These are phyloP conservation scores for Didymella glomerata DNA, from an alignment of 2,329 filamentous ascomycete genomes.

Conservation along the genomic window DNA sequence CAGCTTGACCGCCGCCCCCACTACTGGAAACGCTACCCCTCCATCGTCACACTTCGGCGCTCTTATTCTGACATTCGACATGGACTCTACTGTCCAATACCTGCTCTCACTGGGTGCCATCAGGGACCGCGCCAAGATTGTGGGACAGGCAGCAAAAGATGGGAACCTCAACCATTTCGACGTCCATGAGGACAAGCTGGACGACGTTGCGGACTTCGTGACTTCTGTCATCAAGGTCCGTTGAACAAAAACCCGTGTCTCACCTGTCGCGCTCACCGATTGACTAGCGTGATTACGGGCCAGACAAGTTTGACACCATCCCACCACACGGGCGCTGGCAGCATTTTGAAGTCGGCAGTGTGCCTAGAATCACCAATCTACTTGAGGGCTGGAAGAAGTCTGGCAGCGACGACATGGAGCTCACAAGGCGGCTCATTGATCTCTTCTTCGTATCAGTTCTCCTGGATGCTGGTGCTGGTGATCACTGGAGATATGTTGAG, in stretches of 20 bases:
- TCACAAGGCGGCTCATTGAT: constrained; percentile 76
- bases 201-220: constrained; percentile 81
- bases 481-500: constrained; percentile 87
- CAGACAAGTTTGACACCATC: constrained; percentile 58
- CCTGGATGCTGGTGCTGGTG: constrained; percentile 86
- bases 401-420: constrained; percentile 71
- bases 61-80: constrained; percentile 9
- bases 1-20: constrained; percentile 11
- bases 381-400: constrained; percentile 67
- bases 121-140: constrained; percentile 39
- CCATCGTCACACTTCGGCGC: background rate
- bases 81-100: constrained; percentile 38
- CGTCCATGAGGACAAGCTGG: constrained; percentile 81
- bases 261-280: constrained; percentile 3
- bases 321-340: constrained; percentile 82
- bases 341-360: constrained; percentile 79
- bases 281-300: constrained; percentile 70
- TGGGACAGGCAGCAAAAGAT: constrained; percentile 36
- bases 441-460: constrained; percentile 82
- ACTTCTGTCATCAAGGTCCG: constrained; percentile 86
- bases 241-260: constrained; percentile 3
- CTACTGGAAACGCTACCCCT: constrained; percentile 16
- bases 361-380: constrained; percentile 74
- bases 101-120: constrained; percentile 39
- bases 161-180: constrained; percentile 78